Conservation (phyloP, 2,329 filamentous ascomycete species). For the Gliomastix tumulicola region DNA sequence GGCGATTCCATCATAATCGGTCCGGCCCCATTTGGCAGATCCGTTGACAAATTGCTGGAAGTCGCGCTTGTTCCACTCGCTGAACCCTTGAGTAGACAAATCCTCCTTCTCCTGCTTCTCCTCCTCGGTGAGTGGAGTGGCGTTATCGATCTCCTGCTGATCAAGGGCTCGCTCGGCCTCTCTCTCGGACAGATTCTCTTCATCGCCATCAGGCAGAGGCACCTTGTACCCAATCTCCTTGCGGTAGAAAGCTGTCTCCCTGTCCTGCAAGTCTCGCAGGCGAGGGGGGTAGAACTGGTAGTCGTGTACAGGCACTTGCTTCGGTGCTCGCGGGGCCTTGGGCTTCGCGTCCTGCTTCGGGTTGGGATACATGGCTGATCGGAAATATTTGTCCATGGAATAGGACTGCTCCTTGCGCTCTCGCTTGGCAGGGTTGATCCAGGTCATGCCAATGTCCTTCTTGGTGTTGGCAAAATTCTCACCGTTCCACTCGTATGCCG, state of each 20-base stretch:
- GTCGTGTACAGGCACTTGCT: slow-evolving; percentile 86
- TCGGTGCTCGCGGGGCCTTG: slow-evolving; percentile 90
- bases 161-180: slow-evolving; percentile 82
- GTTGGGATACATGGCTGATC: slow-evolving; percentile 71
- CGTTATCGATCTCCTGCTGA: slow-evolving; percentile 89
- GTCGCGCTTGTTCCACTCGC: slow-evolving; percentile 92
- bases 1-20: slow-evolving; percentile 77
- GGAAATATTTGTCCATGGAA: slow-evolving; percentile 98
- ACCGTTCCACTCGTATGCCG: slow-evolving; percentile 98
- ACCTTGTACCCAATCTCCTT: slow-evolving; percentile 97
- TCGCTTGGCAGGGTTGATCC: slow-evolving; percentile 98
- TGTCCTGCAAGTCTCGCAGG: slow-evolving; percentile 84
- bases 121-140: slow-evolving; percentile 78
- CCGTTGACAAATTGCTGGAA: slow-evolving; percentile 98
- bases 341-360: slow-evolving; percentile 88
- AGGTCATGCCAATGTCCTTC: slow-evolving; percentile 86
- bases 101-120: slow-evolving; percentile 81
- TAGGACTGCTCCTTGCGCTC: slow-evolving; percentile 98
- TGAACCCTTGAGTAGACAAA: slow-evolving; percentile 79
- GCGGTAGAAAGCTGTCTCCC: slow-evolving; percentile 90
- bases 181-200: slow-evolving; percentile 78
- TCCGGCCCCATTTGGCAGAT: slow-evolving; percentile 84
- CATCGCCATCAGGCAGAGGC: slow-evolving; percentile 78
- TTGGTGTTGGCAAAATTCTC: slow-evolving; percentile 89
- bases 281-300: slow-evolving; percentile 93